Evolutionary conservation across 495 filamentous ascomycete species (phyloP).

Genomic region (Daldinia decipiens): DNA sequence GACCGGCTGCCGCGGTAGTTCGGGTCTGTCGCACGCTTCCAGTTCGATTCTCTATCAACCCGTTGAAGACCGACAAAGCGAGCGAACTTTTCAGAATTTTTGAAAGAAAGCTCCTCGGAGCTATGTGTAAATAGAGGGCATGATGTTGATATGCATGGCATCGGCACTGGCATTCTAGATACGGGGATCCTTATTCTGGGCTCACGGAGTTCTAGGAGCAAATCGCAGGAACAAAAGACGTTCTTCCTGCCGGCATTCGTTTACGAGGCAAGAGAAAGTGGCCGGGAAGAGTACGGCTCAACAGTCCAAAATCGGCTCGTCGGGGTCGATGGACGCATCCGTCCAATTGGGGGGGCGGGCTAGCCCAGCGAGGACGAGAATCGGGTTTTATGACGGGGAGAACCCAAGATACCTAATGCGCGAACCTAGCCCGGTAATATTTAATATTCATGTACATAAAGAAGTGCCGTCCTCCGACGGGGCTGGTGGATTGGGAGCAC

Average conservation of each 20-base stretch:
- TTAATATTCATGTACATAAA: constrained; percentile 51
- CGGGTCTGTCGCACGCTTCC: constrained; percentile 32
- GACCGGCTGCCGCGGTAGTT: constrained; percentile 13
- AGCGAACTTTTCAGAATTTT: constrained; percentile 45
- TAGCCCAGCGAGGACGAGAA: constrained; percentile 49
- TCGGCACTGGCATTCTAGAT: constrained; percentile 64
- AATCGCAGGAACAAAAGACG: constrained; percentile 44
- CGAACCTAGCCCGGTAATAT: constrained; percentile 53
- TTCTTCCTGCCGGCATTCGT: constrained; percentile 51
- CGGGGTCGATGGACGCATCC: constrained; percentile 33
- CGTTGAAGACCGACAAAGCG: constrained; percentile 44
- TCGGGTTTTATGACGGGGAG: constrained; percentile 40
- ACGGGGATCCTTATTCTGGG: constrained; percentile 53
- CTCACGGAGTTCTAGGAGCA: constrained; percentile 62
- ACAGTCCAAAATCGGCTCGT: constrained; percentile 32
- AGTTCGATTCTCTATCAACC: constrained; percentile 46
- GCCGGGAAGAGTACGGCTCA: constrained; percentile 24
- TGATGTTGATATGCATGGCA: constrained; percentile 66
- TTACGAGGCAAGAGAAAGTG: constrained; percentile 44
- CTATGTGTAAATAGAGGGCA: constrained; percentile 60
- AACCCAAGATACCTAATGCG: constrained; percentile 45
- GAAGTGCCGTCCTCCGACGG: constrained; percentile 34
- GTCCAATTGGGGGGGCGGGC: constrained; percentile 50
- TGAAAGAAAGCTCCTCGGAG: constrained; percentile 49
- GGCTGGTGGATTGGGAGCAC: constrained; percentile 25